Evolutionary conservation across 495 filamentous ascomycete species (phyloP).

Genomic region (Xylaria intraflava): DNA sequence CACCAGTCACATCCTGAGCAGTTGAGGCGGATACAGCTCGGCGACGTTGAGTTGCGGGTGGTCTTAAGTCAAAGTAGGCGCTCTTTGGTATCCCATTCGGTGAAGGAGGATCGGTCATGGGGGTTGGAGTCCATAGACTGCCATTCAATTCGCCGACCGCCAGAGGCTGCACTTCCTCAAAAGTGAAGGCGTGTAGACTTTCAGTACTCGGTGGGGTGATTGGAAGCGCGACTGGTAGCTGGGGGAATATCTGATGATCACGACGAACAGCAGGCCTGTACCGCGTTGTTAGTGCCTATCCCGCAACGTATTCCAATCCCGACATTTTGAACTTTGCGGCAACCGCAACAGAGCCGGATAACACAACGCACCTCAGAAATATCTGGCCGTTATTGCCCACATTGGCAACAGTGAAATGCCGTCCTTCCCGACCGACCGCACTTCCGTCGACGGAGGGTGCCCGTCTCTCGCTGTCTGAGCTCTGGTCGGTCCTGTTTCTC

Average conservation of each 20-base stretch:
- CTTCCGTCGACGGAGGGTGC: conserved; percentile 45
- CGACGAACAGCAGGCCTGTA: conserved; percentile 54
- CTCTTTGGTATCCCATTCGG: conserved; percentile 24
- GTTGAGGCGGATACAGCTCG: conserved; percentile 47
- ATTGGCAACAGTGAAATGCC: conserved; percentile 89
- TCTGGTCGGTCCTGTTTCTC: conserved; percentile 28
- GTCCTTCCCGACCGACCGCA: conserved; percentile 52
- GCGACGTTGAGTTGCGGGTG: conserved; percentile 29
- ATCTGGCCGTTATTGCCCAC: conserved; percentile 90
- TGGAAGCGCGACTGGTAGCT: conserved; percentile 54
- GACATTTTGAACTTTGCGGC: not conserved
- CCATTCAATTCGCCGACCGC: conserved; percentile 40
- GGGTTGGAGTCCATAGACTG: conserved; percentile 37
- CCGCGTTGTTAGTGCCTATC: conserved; percentile 5
- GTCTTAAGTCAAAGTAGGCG: conserved; percentile 23
- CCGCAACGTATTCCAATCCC: not conserved
- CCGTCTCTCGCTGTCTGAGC: conserved; percentile 34
- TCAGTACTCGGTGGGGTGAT: conserved; percentile 52
- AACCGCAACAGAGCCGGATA: not conserved
- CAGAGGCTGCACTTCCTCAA: conserved; percentile 21
- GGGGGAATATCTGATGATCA: conserved; percentile 51
- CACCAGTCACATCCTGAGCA: conserved; percentile 37
- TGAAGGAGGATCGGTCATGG: conserved; percentile 23
- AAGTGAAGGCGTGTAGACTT: conserved; percentile 40
- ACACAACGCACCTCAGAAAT: conserved; percentile 72